Base-by-base conservation (phyloP, 139 green algal species). In the Closterium sp. region DNA sequence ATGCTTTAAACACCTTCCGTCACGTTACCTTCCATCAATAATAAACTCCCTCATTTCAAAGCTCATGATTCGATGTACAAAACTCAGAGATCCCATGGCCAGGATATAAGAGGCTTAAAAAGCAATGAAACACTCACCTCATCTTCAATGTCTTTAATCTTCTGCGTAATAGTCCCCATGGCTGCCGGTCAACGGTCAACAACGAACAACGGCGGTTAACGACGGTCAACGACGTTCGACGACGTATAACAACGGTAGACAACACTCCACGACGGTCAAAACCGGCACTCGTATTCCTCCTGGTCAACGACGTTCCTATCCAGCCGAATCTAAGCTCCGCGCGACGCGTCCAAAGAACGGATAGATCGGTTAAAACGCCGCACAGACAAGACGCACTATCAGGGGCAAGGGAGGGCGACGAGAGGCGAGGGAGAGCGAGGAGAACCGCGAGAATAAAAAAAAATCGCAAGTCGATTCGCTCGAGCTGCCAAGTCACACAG, bases 121-220 rank as follows among this genome's bases (percentile, higher is more conserved):
- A 86, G 9, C 85, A 17, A 87, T 31, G 28, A 87, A 31, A 29
- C 88, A 42, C 89, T 9, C 45, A 92, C 93, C 93, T 92, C 94
- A 45, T 94, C 93, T 32, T 95, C 93, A 22, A 95, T 94, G 30
- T 95, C 92, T 13, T 95, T 96, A 86, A 92, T 94, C 22, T 96
- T 95, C 31, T 95, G 92, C 91, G 93, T 88, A 45, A 94, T 24
- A 32, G 88, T 95, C 92, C 87, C 96, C 96, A 30, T 91, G 31
- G 34, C 28, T 87, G 28, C n/a, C 85, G 85, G 28, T 31, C 84
- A 87, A 17, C 85, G 85, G 28, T 31, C 85, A 87, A 17, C 85
- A 30, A 31, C 85, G 27, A 27, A 19, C 21, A 87, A 24, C 85
- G 32, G 21, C 85, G 27, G 85, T 24, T 21, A 31, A 30, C n/a